Conservation (phyloP, 768 basidiomycete genomes). For the Thelephora aurantiotincta region DNA sequence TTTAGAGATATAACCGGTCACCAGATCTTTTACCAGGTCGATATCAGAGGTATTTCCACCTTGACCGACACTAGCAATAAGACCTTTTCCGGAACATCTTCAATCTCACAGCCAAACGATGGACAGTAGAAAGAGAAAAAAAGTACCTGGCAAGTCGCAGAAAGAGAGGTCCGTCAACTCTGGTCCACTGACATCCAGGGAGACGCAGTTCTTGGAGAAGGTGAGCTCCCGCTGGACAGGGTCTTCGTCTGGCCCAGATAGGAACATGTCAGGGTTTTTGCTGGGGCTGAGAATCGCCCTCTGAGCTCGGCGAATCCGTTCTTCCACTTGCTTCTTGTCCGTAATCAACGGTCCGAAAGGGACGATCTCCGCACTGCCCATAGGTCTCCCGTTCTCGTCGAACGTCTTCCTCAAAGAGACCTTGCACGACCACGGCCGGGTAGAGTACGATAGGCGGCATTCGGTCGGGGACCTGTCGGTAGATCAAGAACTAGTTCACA, state of each 20-base stretch:
- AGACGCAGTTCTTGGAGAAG: slow-evolving; percentile 24
- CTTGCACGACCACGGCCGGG: slow-evolving; percentile 19
- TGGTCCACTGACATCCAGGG: slow-evolving; percentile 21
- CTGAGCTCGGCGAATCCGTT: slow-evolving; percentile 52
- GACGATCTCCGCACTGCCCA: slow-evolving; percentile 20
- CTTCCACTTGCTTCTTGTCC: slow-evolving; percentile 42
- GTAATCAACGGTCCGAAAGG: slow-evolving; percentile 26
- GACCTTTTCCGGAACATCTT: slow-evolving; percentile 21
- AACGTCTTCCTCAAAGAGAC: slow-evolving; percentile 19
- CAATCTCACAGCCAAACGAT: not conserved
- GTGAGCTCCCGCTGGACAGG: slow-evolving; percentile 9
- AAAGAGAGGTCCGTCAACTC: slow-evolving; percentile 27
- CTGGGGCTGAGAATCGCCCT: slow-evolving; percentile 50
- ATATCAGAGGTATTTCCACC: slow-evolving; percentile 42
- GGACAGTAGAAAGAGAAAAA: not conserved
- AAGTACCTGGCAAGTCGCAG: slow-evolving; percentile 24
- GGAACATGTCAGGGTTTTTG: slow-evolving; percentile 18
- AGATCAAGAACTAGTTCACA: not conserved
- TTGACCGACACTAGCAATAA: slow-evolving; percentile 29
- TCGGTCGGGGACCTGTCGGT: slow-evolving; percentile 22
- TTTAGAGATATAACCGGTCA: slow-evolving; percentile 41
- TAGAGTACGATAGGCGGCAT: slow-evolving; percentile 17
- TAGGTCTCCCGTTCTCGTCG: slow-evolving; percentile 12
- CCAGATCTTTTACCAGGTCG: slow-evolving; percentile 42
- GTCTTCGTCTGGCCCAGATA: slow-evolving; percentile 22